Conservation (phyloP, 23 red algal genomes). For the Agarophyton chilense region DNA sequence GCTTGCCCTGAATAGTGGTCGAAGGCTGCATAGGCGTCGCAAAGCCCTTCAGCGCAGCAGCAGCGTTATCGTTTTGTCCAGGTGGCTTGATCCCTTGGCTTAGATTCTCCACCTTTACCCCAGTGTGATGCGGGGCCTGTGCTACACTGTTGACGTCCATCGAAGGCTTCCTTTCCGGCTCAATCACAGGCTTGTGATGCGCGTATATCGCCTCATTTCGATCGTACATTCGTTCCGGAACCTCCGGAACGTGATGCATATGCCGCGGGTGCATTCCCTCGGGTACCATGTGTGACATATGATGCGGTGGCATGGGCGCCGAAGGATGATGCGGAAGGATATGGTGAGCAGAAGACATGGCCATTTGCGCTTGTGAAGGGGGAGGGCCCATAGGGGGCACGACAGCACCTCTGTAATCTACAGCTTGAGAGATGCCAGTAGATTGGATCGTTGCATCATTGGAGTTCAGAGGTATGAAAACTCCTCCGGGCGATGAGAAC, state of each 20-base stretch:
- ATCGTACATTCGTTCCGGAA: conserved; percentile 1
- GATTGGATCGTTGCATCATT: conserved; percentile 16
- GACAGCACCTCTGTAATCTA: not conserved
- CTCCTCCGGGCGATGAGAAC: conserved; percentile 55
- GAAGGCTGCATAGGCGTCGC: not conserved
- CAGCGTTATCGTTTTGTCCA: conserved; percentile 33
- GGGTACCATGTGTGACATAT: not conserved
- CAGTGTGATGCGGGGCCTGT: not conserved
- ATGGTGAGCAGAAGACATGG: not conserved
- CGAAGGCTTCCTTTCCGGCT: not conserved
- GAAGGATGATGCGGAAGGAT: conserved; percentile 4
- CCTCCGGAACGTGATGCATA: not conserved
- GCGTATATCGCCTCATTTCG: not conserved
- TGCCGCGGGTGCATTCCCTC: not conserved
- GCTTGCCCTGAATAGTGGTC: conserved; percentile 41
- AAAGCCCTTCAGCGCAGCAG: conserved; percentile 13
- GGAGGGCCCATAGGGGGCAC: not conserved
- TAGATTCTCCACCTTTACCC: not conserved
- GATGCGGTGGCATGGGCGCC: conserved; percentile 5
- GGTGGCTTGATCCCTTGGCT: not conserved
- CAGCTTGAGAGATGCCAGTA: not conserved
- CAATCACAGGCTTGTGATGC: not conserved
- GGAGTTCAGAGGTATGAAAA: conserved; percentile 31
- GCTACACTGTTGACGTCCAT: not conserved
- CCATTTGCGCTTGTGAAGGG: conserved; percentile 1